Percentiles rank a stretch among this genome's conserved stretches.
phyloP scores from a whole-genome alignment of 352 stramenopile genomes.

The Phytopythium cucurbitacearum region DNA sequence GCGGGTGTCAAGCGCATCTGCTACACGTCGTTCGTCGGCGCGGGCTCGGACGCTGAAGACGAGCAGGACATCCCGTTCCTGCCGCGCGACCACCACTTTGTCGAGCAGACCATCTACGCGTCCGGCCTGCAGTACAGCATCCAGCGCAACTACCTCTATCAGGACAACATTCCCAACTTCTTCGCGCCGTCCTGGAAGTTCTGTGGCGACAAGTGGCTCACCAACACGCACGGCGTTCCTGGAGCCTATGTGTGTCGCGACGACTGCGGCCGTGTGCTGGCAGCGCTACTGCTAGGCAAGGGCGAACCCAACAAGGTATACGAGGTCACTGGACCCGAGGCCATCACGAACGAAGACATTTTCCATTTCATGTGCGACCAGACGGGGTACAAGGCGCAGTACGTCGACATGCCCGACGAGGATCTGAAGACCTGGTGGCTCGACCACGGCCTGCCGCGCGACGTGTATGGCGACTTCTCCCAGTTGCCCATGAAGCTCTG shows the following conservation, averaged over 20 bases:
- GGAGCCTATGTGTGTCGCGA: constrained; percentile 19
- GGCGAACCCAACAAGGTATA: constrained; percentile 23
- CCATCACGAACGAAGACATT: constrained; percentile 13
- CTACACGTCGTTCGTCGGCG: constrained; percentile 27
- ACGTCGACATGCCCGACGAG: constrained; percentile 26
- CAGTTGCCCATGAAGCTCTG: constrained; percentile 11
- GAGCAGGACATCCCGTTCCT: constrained; percentile 28
- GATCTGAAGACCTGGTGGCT: constrained; percentile 21
- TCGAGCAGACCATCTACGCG: constrained; percentile 14
- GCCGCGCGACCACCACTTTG: constrained; percentile 22
- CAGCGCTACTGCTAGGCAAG: constrained; percentile 13
- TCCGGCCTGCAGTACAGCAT: constrained; percentile 30
- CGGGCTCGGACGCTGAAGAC: constrained; percentile 10
- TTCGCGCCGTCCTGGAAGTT: constrained; percentile 30
- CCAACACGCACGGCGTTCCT: constrained; percentile 20
- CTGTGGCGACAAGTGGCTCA: constrained; percentile 22
- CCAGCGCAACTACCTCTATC: constrained; percentile 31
- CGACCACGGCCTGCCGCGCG: constrained; percentile 14
- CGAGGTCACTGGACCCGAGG: constrained; percentile 17
- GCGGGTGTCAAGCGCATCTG: constrained; percentile 21
- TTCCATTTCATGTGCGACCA: constrained; percentile 23
- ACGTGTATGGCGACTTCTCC: constrained; percentile 20
- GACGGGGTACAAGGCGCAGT: constrained; percentile 20
- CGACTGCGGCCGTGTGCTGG: constrained; percentile 21
- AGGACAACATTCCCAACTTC: constrained; percentile 23